phyloP scores from a whole-genome alignment of 176 grass and related monocot species.

The Poa pratensis region DNA sequence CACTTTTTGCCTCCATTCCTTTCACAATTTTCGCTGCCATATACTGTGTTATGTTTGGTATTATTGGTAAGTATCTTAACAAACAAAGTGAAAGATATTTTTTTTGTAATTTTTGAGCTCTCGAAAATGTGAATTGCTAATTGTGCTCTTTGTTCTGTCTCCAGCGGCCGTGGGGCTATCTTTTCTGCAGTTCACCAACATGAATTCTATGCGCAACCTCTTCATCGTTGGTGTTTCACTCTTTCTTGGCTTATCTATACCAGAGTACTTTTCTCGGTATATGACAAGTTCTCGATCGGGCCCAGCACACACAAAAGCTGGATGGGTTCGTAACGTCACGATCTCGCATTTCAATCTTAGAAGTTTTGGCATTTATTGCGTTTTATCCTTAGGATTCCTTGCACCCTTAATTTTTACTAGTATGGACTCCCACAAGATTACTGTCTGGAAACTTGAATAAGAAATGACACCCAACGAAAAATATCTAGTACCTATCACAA shows the following conservation, averaged over 20 bases:
- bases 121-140: neutral
- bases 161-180: constrained; percentile 94
- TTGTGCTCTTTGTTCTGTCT: constrained; percentile 34
- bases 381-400: neutral
- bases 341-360: neutral
- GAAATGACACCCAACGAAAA: neutral
- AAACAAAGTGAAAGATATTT: neutral
- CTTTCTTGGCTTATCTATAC: constrained; percentile 91
- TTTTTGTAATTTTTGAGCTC: neutral
- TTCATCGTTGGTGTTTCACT: constrained; percentile 88
- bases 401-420: neutral
- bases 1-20: constrained; percentile 93
- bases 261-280: constrained; percentile 92
- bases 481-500: neutral
- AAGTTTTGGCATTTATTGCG: neutral
- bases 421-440: neutral
- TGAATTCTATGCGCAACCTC: constrained; percentile 98
- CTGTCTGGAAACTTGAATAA: neutral
- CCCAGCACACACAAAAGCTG: constrained; percentile 87
- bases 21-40: constrained; percentile 91
- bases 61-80: constrained; percentile 63
- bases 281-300: constrained; percentile 54
- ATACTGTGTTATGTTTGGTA: constrained; percentile 90
- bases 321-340: constrained; percentile 66
- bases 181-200: constrained; percentile 95